Evolutionary conservation across 2,329 filamentous ascomycete species (phyloP).

Genomic region (Neoscytalidium dimidiatum): DNA sequence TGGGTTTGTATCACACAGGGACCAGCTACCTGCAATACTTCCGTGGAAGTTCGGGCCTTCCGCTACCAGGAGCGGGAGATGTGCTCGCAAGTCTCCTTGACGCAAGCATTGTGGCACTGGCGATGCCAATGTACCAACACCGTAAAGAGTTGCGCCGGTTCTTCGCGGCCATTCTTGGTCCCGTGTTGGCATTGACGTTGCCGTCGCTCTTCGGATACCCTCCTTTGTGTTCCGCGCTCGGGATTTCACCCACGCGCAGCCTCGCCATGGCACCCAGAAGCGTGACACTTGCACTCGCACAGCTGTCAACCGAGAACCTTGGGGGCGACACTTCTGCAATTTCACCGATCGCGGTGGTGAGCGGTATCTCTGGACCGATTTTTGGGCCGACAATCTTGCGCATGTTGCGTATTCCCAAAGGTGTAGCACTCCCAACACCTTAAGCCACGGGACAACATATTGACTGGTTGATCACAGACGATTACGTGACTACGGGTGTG

Average conservation of each 20-base stretch:
- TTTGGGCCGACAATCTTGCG: slow-evolving; percentile 54
- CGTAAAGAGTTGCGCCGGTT: slow-evolving; percentile 46
- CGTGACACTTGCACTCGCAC: slow-evolving; percentile 62
- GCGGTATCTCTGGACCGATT: slow-evolving; percentile 60
- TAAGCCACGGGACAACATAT: not conserved
- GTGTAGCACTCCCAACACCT: slow-evolving; percentile 27
- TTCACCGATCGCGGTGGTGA: slow-evolving; percentile 60
- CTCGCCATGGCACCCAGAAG: slow-evolving; percentile 60
- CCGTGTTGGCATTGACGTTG: slow-evolving; percentile 54
- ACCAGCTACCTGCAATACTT: slow-evolving; percentile 57
- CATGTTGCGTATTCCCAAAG: slow-evolving; percentile 56
- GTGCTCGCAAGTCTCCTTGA: slow-evolving; percentile 58
- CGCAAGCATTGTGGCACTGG: slow-evolving; percentile 60
- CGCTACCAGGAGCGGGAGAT: slow-evolving; percentile 58
- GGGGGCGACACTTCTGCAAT: slow-evolving; percentile 59
- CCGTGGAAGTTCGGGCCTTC: slow-evolving; percentile 35
- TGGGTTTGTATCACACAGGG: slow-evolving; percentile 55
- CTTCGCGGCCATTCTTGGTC: slow-evolving; percentile 56
- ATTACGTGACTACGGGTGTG: slow-evolving; percentile 65
- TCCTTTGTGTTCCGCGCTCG: slow-evolving; percentile 54
- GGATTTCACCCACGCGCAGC: slow-evolving; percentile 55
- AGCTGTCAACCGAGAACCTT: slow-evolving; percentile 58
- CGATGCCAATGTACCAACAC: slow-evolving; percentile 64
- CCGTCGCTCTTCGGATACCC: slow-evolving; percentile 61
- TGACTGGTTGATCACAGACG: slow-evolving; percentile 43